These are phyloP conservation scores for Striga asiatica DNA, from an alignment of 257 asterid species.

Conservation along the genomic window DNA sequence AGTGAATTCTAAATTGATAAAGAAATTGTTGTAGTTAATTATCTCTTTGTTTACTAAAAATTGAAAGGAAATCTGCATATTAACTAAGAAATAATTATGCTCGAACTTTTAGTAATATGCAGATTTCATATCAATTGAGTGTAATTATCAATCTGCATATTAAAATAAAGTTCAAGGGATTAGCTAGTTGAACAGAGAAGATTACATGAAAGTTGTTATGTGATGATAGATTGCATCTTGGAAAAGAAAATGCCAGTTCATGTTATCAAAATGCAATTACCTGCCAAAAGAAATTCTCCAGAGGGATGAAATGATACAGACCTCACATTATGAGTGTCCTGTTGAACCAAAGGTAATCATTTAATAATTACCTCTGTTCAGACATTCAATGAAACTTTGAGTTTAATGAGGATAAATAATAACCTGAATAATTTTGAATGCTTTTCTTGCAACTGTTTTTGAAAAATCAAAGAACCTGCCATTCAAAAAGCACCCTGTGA, in stretches of 20 bases:
- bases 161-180: too few species aligned
- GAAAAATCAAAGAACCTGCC: constrained; percentile 88
- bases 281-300: constrained; percentile 73
- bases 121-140: too few species aligned
- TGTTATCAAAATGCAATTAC: constrained; percentile 27
- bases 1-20: background rate
- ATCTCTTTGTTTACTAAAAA: background rate
- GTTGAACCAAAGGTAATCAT: constrained; percentile 17
- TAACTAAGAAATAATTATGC: too few species aligned
- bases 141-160: too few species aligned
- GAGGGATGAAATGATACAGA: constrained; percentile 71
- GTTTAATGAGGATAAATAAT: constrained; percentile 2
- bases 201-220: too few species aligned
- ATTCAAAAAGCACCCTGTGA: constrained; percentile 6
- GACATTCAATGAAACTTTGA: constrained; percentile 11
- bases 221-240: background rate
- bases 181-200: too few species aligned
- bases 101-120: too few species aligned
- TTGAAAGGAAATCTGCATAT: background rate
- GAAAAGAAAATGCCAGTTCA: constrained; percentile 2
- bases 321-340: constrained; percentile 72
- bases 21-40: background rate
- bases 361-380: background rate
- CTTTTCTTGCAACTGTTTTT: constrained; percentile 61
- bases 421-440: constrained; percentile 78